These are phyloP conservation scores for Scheffersomyces lignosus DNA, from an alignment of 805 yeast genomes.

Conservation along the genomic window DNA sequence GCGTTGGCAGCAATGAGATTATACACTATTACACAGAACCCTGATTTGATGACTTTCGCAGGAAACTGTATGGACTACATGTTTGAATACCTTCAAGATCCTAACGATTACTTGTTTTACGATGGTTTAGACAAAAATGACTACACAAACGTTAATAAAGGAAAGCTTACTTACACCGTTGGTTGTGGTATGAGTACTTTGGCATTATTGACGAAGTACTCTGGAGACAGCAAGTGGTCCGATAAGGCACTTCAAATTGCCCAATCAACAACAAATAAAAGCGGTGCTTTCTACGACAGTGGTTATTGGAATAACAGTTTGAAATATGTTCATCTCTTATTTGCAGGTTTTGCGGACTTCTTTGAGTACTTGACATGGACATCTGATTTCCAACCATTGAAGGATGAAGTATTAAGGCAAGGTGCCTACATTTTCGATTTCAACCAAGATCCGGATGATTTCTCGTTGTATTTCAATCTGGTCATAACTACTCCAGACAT, in stretches of 20 bases:
- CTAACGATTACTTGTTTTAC: constrained; percentile 20
- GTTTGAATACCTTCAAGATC: constrained; percentile 19
- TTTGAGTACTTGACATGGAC: constrained; percentile 4
- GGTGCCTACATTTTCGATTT: constrained; percentile 11
- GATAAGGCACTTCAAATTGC: constrained; percentile 17
- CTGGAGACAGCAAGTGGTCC: constrained; percentile 12
- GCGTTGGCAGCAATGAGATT: constrained; percentile 26
- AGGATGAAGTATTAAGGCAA: constrained; percentile 13
- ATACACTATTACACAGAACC: constrained; percentile 15
- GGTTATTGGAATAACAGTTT: constrained; percentile 26
- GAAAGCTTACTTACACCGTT: constrained; percentile 29
- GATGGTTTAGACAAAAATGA: constrained; percentile 18
- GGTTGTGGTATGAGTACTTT: constrained; percentile 24
- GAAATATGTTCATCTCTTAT: constrained; percentile 22
- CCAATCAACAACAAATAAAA: constrained; percentile 13
- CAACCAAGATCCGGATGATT: constrained; percentile 13
- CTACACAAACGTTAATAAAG: constrained; percentile 18
- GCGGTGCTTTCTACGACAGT: constrained; percentile 18
- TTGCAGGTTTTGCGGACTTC: constrained; percentile 23
- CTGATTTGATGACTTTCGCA: constrained; percentile 14
- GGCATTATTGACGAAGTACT: constrained; percentile 15
- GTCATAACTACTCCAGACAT: constrained; percentile 4
- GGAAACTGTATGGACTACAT: constrained; percentile 16
- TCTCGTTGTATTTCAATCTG: constrained; percentile 9
- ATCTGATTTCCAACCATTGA: constrained; percentile 3